Base-by-base conservation (phyloP, 306 rosid species). In the Purshia tridentata region DNA sequence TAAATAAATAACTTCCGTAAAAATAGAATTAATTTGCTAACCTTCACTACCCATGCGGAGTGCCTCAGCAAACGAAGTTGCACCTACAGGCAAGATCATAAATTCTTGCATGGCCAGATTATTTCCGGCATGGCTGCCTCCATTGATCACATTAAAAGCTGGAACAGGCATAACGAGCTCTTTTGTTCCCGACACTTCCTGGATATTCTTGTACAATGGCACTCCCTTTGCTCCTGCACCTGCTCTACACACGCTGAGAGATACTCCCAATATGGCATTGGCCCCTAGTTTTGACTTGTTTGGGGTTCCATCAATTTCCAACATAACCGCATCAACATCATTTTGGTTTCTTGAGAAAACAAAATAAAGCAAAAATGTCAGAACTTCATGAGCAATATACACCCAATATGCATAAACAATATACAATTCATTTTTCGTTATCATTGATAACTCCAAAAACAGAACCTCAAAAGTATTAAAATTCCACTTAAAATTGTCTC, bases 161-260 rank as follows among this genome's bases (percentile, higher is more conserved):
- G 99, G 99, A 69, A 94, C 96, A 0, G 97, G 99, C 99, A 94
- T 91, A 60, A 94, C 93, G 70, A 91, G 99, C 83, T 94, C 99
- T 63, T 88, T 88, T 1, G 95, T 91, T 72, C 91, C 90, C 2
- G 99, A 94, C 45, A 91, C 74, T 71, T 91, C 93, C 77, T 91
- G 99, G 63, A 94, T 90, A 82, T 94, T 97, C 84, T 79, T 88
- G 86, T 91, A 94, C 70, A 94, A 71, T 18, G 99, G 99, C 49
- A 94, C 78, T 82, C 90, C 96, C 72, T 89, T 94, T 56, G 96
- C 98, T 65, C 97, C 97, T 8, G 97, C 97, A 51, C 99, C 97
- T 44, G 99, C 97, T 87, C 97, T 89, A 69, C 99, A 94, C 46
- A 91, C 85, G 51, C 99, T 90, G 71, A 91, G 83, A 5, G 97